These are phyloP conservation scores for Populus nigra DNA, from an alignment of 345 rosid genomes.

Conservation along the genomic window DNA sequence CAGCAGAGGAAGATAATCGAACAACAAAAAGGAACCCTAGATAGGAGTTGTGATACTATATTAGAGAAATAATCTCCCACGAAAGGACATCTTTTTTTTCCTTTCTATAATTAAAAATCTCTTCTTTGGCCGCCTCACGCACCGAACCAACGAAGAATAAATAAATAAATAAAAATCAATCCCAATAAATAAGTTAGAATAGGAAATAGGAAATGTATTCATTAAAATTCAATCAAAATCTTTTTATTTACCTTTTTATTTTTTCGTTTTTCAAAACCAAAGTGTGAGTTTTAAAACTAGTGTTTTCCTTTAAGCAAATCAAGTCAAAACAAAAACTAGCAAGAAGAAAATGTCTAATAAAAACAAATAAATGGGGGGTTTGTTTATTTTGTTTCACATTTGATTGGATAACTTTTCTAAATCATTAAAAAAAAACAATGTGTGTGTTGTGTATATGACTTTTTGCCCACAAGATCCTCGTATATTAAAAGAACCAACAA, in stretches of 20 bases:
- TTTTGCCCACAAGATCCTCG: constrained; percentile 20
- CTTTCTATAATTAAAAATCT: constrained; percentile 35
- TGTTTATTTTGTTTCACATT: constrained; percentile 11
- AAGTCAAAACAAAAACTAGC: constrained; percentile 21
- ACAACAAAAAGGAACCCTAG: constrained; percentile 35
- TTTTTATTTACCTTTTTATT: neutral
- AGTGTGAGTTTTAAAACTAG: constrained; percentile 37
- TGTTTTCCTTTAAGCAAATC: constrained; percentile 33
- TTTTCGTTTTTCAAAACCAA: neutral
- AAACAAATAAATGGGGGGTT: constrained; percentile 1
- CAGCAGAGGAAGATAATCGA: constrained; percentile 5
- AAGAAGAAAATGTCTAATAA: neutral
- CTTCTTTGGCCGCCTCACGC: constrained; percentile 14
- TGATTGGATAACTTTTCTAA: constrained; percentile 14
- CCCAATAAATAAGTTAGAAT: constrained; percentile 21
- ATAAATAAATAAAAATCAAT: constrained; percentile 24
- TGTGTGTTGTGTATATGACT: neutral
- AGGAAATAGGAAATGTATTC: constrained; percentile 17
- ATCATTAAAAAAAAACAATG: neutral
- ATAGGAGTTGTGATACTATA: constrained; percentile 12
- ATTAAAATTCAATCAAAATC: constrained; percentile 23
- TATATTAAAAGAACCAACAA: constrained; percentile 21
- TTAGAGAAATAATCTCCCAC: constrained; percentile 30
- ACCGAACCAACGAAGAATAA: constrained; percentile 24
- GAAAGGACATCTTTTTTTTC: constrained; percentile 31